These are phyloP conservation scores for Jackrogersella minutella DNA, from an alignment of 495 filamentous ascomycete genomes.

Conservation along the genomic window DNA sequence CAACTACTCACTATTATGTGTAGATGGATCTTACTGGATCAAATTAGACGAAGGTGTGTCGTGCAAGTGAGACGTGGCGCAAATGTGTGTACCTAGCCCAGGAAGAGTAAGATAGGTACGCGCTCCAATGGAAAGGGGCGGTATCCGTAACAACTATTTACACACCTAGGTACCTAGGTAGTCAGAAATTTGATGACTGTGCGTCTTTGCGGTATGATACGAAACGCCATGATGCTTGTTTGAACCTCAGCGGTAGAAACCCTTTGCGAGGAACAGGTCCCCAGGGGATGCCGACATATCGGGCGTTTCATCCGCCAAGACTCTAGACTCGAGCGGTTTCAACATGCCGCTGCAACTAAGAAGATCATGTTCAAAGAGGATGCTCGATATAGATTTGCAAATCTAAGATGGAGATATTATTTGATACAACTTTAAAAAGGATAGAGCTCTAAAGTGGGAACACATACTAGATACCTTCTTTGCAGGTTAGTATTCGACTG, in stretches of 20 bases:
- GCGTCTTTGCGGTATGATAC: background rate
- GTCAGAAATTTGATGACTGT: background rate
- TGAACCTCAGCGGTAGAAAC: background rate
- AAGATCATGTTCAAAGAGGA: background rate
- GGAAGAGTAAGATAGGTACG: background rate
- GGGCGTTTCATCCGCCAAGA: slow-evolving; percentile 42
- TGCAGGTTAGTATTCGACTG: background rate
- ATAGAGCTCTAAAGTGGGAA: no score
- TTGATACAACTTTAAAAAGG: no score
- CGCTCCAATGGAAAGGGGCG: background rate
- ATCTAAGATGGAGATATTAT: background rate
- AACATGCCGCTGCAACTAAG: slow-evolving; percentile 24
- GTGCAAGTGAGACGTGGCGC: no score
- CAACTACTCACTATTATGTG: no score
- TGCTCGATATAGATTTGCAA: background rate
- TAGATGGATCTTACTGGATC: background rate
- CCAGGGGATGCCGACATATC: background rate
- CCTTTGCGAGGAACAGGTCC: background rate
- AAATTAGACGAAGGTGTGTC: background rate
- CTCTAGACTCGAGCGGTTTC: slow-evolving; percentile 34
- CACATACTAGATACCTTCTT: no score
- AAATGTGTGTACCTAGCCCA: background rate
- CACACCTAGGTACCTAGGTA: background rate
- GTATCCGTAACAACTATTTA: background rate
- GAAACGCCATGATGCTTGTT: slow-evolving; percentile 15